Percentiles rank a stretch among this genome's conserved stretches.
phyloP scores from a whole-genome alignment of 441 rosid species.

The Pelargonium citronellum region DNA sequence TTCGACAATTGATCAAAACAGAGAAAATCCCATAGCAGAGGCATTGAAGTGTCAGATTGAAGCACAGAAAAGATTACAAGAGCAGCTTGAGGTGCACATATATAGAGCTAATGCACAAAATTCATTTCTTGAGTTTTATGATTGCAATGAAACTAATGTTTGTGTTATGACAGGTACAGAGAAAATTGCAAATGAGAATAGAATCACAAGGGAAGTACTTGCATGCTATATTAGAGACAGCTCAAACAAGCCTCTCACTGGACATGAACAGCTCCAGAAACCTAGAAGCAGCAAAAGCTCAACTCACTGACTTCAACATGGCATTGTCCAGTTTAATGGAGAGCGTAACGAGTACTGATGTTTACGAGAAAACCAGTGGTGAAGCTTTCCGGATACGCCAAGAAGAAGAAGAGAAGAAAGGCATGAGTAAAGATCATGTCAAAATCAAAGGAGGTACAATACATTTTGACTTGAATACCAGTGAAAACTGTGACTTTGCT shows the following conservation, averaged over 20 bases:
- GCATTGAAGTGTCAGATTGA: conserved; percentile 46
- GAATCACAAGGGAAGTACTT: conserved; percentile 65
- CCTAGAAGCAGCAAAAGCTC: conserved; percentile 28
- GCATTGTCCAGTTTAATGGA: conserved; percentile 36
- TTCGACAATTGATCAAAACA: conserved; percentile 19
- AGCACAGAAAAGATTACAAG: conserved; percentile 53
- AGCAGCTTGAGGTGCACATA: conserved; percentile 57
- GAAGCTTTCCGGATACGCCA: conserved; percentile 23
- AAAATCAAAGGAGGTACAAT: conserved; percentile 33
- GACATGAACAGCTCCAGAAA: conserved; percentile 25
- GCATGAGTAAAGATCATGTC: conserved; percentile 20
- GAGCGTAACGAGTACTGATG: conserved; percentile 19
- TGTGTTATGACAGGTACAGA: conserved; percentile 40
- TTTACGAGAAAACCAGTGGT: conserved; percentile 16
- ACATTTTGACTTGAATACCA: conserved; percentile 52
- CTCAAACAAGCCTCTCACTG: conserved; percentile 47
- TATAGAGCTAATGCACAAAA: conserved; percentile 13
- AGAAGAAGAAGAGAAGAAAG: conserved; percentile 21
- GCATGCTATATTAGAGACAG: conserved; percentile 51
- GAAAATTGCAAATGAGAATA: conserved; percentile 56
- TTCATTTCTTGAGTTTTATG: too few species aligned
- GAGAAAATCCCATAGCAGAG: conserved; percentile 49
- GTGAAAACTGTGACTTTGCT: conserved; percentile 37
- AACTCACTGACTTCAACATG: conserved; percentile 39
- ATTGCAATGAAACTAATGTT: background rate